Conservation (phyloP, 2,329 filamentous ascomycete species). For the Trichoderma sp. region DNA sequence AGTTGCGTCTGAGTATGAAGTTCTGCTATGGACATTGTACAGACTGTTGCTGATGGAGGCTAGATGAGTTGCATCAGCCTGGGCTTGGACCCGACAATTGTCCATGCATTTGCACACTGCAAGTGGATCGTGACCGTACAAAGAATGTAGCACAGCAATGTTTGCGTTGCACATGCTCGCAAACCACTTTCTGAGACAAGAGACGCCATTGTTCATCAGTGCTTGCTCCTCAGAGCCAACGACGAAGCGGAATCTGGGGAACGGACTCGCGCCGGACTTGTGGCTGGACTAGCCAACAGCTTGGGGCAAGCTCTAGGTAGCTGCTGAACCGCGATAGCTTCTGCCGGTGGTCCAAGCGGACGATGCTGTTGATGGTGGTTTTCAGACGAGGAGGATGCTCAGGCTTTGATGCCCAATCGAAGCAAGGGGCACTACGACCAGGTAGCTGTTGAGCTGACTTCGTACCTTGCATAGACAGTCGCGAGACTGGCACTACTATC, state of each 20-base stretch:
- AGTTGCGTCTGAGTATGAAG: no score
- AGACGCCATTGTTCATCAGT: not conserved
- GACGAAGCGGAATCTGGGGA: conserved; percentile 8
- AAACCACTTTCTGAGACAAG: not conserved
- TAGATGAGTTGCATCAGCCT: no score
- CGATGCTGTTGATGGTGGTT: not conserved
- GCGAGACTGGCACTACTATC: not conserved
- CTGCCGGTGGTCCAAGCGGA: not conserved
- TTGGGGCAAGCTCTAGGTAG: conserved; percentile 8
- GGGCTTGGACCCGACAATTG: no score
- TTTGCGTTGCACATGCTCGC: not conserved
- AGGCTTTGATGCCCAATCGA: not conserved
- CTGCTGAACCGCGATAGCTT: not conserved
- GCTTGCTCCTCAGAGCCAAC: not conserved
- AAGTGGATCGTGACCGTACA: no score
- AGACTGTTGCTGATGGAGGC: not conserved
- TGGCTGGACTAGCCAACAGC: conserved; percentile 23
- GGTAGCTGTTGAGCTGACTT: no score
- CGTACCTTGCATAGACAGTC: no score
- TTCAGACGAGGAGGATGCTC: no score
- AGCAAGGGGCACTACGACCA: not conserved
- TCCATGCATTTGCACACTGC: no score
- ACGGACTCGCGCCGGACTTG: conserved; percentile 5
- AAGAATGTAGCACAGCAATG: not conserved
- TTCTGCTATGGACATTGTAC: not conserved